Conservation (phyloP, 139 green algal genomes). For the Chlorella sp. region DNA sequence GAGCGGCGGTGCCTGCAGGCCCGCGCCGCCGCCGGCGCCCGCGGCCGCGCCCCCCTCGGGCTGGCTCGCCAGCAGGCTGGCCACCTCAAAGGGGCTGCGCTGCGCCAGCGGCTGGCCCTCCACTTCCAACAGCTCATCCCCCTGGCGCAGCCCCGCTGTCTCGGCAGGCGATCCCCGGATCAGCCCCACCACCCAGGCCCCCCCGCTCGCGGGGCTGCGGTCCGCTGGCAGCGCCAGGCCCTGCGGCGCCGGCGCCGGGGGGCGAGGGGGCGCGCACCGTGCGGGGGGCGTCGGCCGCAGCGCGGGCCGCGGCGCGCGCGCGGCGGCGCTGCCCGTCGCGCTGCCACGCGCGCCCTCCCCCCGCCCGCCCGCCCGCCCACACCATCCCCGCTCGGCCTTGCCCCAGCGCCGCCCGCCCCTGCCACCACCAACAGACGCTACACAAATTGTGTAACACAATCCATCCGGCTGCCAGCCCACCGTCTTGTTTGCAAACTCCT, state of each 20-base stretch:
- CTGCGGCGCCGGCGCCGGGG: not conserved
- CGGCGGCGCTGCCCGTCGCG: too few relatives aligned
- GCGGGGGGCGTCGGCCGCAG: too few relatives aligned
- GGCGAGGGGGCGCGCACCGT: not conserved
- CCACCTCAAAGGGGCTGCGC: conserved; percentile 70
- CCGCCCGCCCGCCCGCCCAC: too few relatives aligned
- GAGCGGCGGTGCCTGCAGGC: not conserved
- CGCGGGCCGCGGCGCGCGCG: too few relatives aligned
- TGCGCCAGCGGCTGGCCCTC: conserved; percentile 48
- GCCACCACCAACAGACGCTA: not conserved
- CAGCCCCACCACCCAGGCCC: conserved; percentile 86
- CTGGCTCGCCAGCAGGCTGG: conserved; percentile 36
- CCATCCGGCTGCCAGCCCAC: conserved; percentile 30
- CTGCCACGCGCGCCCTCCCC: too few relatives aligned
- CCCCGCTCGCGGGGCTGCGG: not conserved
- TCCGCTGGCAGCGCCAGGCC: conserved; percentile 12
- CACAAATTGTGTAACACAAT: too few relatives aligned
- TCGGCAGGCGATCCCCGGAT: conserved; percentile 73
- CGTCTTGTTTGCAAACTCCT: conserved; percentile 76
- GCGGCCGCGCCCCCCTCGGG: too few relatives aligned
- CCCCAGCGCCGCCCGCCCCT: not conserved
- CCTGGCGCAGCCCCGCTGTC: conserved; percentile 74
- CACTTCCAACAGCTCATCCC: conserved; percentile 86
- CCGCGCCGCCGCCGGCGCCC: too few relatives aligned
- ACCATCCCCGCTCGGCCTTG: not conserved